phyloP scores from a whole-genome alignment of 169 alveolate species.

The Toxoplasma gondii region DNA sequence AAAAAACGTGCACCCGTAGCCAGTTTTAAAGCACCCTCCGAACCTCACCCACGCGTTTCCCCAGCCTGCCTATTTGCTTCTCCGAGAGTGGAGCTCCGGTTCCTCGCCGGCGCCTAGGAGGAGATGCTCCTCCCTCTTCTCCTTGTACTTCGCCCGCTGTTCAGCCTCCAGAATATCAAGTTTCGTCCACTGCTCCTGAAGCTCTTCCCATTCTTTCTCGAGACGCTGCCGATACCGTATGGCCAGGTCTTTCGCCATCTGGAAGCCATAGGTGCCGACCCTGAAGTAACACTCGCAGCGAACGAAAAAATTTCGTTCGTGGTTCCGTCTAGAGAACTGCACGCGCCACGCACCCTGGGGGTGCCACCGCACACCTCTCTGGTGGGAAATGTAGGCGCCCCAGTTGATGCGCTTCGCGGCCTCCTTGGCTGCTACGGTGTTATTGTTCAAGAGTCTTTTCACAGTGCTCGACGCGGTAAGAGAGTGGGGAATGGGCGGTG shows the following conservation, averaged over 20 bases:
- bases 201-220: slow-evolving; percentile 83
- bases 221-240: slow-evolving; percentile 83
- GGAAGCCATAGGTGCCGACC: slow-evolving; percentile 81
- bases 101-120: not conserved
- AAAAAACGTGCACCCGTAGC: too few relatives aligned
- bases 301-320: slow-evolving; percentile 87
- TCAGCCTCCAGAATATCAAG: slow-evolving; percentile 66
- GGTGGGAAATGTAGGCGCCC: slow-evolving; percentile 84
- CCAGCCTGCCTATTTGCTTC: not conserved
- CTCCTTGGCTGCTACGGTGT: slow-evolving; percentile 79
- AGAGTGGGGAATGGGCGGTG: slow-evolving; percentile 81
- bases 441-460: slow-evolving; percentile 80
- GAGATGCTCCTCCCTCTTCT: not conserved
- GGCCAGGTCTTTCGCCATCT: slow-evolving; percentile 83
- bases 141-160: not conserved
- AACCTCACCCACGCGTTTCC: too few relatives aligned
- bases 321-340: slow-evolving; percentile 81
- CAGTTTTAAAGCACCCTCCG: too few relatives aligned
- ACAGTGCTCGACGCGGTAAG: slow-evolving; percentile 81
- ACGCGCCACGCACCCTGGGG: slow-evolving; percentile 91
- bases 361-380: slow-evolving; percentile 90
- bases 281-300: slow-evolving; percentile 82
- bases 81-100: not conserved
- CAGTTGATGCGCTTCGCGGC: slow-evolving; percentile 82
- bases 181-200: slow-evolving; percentile 81